Conservation (phyloP, 176 grass and related monocot species). For the Thalia dealbata region DNA sequence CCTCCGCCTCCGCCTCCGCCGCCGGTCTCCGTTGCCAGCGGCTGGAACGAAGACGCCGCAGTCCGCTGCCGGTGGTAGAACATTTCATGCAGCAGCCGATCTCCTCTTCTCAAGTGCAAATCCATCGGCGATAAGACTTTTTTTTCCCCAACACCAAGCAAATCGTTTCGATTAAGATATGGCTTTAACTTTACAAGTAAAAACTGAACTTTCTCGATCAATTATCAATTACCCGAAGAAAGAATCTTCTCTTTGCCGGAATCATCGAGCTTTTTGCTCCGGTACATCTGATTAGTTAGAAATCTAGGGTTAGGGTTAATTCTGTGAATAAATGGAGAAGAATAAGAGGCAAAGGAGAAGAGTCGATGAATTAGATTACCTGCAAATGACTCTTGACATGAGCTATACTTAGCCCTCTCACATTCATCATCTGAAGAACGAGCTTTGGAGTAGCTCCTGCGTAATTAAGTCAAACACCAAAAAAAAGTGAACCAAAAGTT, state of each 20-base stretch:
- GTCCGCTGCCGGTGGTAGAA: constrained; percentile 64
- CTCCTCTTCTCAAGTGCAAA: constrained; percentile 70
- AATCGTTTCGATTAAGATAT: too few species aligned
- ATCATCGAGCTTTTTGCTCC: constrained; percentile 84
- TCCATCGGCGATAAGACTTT: constrained; percentile 72
- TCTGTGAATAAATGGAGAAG: not conserved
- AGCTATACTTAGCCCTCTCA: constrained; percentile 86
- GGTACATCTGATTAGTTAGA: constrained; percentile 64
- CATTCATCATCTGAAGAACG: constrained; percentile 99
- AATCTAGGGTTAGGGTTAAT: not conserved
- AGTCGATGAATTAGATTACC: constrained; percentile 30
- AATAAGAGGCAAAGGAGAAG: not conserved
- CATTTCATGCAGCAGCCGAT: constrained; percentile 58
- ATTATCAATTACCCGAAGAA: constrained; percentile 41
- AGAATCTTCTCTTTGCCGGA: constrained; percentile 45
- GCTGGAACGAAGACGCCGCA: constrained; percentile 20
- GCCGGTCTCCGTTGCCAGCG: constrained; percentile 30
- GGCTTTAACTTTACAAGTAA: too few species aligned
- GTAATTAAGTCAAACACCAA: not conserved
- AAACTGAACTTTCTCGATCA: too few species aligned
- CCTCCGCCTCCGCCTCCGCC: constrained; percentile 13
- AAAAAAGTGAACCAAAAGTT: not conserved
- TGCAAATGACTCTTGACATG: constrained; percentile 99
- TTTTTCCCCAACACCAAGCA: not conserved
- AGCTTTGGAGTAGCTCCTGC: constrained; percentile 91